Evolutionary conservation across 352 stramenopile genomes (phyloP).

Genomic region (Pythium biforme): DNA sequence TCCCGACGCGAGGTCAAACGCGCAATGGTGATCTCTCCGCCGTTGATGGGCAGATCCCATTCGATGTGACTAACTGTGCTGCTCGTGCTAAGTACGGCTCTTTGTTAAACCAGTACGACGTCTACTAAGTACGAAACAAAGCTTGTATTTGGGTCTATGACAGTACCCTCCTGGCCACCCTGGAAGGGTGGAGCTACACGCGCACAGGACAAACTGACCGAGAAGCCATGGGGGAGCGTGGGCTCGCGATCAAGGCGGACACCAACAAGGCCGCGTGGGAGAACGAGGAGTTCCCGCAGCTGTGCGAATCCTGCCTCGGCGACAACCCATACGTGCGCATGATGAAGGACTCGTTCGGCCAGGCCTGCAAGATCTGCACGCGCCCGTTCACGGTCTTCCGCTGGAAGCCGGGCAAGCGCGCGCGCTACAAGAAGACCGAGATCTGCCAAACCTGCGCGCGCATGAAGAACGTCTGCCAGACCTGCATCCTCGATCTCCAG

Average conservation of each 20-base stretch:
- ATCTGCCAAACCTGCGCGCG: slow-evolving; percentile 98
- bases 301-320: slow-evolving; percentile 98
- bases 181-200: slow-evolving; percentile 21
- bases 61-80: neutral
- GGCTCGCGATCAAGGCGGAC: slow-evolving; percentile 87
- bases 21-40: neutral
- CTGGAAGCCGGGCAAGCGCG: slow-evolving; percentile 97
- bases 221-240: slow-evolving; percentile 71
- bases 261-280: slow-evolving; percentile 85
- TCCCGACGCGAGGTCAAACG: neutral
- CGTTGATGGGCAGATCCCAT: neutral
- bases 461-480: slow-evolving; percentile 99
- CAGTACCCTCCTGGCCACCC: neutral
- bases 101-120: slow-evolving; percentile 8
- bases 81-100: slow-evolving; percentile 11
- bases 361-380: slow-evolving; percentile 98
- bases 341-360: slow-evolving; percentile 96
- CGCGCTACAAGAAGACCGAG: slow-evolving; percentile 97
- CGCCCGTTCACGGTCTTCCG: slow-evolving; percentile 97
- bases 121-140: slow-evolving; percentile 4
- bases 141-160: slow-evolving; percentile 5
- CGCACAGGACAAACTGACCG: neutral
- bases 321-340: slow-evolving; percentile 99
- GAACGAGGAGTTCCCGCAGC: slow-evolving; percentile 96
- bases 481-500: slow-evolving; percentile 98